Base-by-base conservation (phyloP, 441 rosid genomes). In the Pelargonium myrrhifolium region DNA sequence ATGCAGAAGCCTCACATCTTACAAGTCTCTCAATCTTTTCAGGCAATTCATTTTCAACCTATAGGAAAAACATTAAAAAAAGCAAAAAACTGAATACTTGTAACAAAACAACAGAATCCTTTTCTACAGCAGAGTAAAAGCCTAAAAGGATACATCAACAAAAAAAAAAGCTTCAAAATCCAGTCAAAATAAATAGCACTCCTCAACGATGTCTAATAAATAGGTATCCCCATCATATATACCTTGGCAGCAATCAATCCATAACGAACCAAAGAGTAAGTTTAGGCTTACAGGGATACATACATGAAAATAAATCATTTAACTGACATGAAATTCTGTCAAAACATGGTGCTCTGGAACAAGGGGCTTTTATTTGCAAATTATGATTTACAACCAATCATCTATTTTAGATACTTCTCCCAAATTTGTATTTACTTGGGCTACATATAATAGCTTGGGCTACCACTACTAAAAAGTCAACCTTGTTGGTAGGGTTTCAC, bases 41-140 rank as follows among this genome's bases (percentile, higher is more conserved):
- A 47, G 97, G 98, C 64, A 93, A 89, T 78, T 93, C 39, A 80
- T 90, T 88, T 83, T 93, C 98, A 70, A 93, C 98, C 97, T 93
- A 77, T 66, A 72, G 72, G 66, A 64, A 77, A 18, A 58, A 70
- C 72, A 71, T 59, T 67, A 22, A 45, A 60, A 21, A 69, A 79
- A 37, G 22, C 65, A 55, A 70, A 61, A 21, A 45, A 4, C 66
- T 20, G 11, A 6, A 53, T 45, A 45, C 22, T 53, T 53, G 26
- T 35, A 59, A 21, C 6, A 22, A 11, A 20, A 58, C 4, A n/a
- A 24, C 17, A 59, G n/a, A 59, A 59, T 26, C 39, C 12, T 22
- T 59, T 59, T 24, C 62, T 11, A 59, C 35, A 59, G 17, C 63
- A 59, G 17, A 59, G 10, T 22, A 15, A 24, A 59, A 59, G 4